Evolutionary conservation across 441 rosid species (phyloP), one percentile per base, ranked within the genome.

Genomic region (Adansonia rubrostipa): DNA sequence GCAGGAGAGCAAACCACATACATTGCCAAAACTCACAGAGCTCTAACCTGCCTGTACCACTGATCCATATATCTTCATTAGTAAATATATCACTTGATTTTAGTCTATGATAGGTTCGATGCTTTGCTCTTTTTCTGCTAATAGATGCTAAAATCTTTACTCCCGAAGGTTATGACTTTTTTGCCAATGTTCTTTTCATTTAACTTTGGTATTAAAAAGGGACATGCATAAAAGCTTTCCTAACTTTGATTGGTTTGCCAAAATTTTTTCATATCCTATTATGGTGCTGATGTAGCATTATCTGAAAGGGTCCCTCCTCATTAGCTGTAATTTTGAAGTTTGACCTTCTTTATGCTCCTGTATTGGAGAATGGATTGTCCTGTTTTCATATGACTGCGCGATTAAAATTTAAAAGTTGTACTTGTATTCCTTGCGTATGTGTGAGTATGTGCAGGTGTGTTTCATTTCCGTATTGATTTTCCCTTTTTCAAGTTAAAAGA

Each of bases 321-420:
- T 87, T 94, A 70, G 93, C 97, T 80, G 94, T 88, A 76, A 81
- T 96, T 79, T 80, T 96, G 82, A 94, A 91, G 82, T 96, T 96
- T 86, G 97, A 96, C 92, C 99, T 96, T 63, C 78, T 92, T 85
- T 91, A 89, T 83, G 86, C 98, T 81, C 87, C 97, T 0, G 68
- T 78, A 44, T 65, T 84, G 28, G 95, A 87, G 80, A 85, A 67
- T 68, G 80, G 87, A 93, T 88, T 78, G 61, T 36, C 74, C 15
- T 56, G 9, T 19, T n/a, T 57, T 54, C 50, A 2, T 40, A 40
- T 40, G 8, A 57, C 3, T 0, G 28, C 20, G 9, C 57, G 14
- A 51, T 44, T 51, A 60, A 66, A n/a, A 66, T 42, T 66, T 66
- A 9, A 1, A 1, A 66, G 28, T 17, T 40, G 24, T 66, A 53